Percentiles rank a stretch among this genome's conserved stretches.
phyloP scores from a whole-genome alignment of 2,329 filamentous ascomycete genomes.

The Macrophomina phaseolina region DNA sequence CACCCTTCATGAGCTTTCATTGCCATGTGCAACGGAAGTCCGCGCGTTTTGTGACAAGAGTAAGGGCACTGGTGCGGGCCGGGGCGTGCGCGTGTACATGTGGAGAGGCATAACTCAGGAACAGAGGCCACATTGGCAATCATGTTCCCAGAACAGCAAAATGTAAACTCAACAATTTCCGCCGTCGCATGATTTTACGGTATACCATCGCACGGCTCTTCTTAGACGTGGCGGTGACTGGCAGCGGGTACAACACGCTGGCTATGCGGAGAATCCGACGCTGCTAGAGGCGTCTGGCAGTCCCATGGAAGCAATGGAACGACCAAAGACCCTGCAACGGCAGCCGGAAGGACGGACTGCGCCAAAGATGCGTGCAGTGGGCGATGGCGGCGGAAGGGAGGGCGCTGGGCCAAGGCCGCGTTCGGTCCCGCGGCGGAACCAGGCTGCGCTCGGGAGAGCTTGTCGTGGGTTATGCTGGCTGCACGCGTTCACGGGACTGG shows the following conservation, averaged over 20 bases:
- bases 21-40: constrained; percentile 20
- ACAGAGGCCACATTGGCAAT: constrained; percentile 17
- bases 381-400: constrained; percentile 21
- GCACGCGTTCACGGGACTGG: constrained; percentile 25
- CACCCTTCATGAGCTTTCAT: constrained; percentile 19
- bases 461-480: constrained; percentile 21
- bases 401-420: constrained; percentile 4
- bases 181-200: constrained; percentile 19
- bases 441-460: constrained; percentile 4
- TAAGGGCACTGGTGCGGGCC: background rate
- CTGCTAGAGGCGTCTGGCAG: background rate
- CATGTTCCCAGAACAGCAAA: constrained; percentile 24
- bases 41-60: constrained; percentile 23
- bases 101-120: constrained; percentile 26
- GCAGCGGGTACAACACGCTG: background rate
- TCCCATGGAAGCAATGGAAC: constrained; percentile 3
- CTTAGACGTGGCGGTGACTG: constrained; percentile 16
- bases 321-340: constrained; percentile 2
- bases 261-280: background rate
- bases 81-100: constrained; percentile 14
- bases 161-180: constrained; percentile 27
- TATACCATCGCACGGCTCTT: constrained; percentile 27
- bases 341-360: background rate
- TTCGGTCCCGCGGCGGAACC: constrained; percentile 19
- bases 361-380: background rate